These are phyloP conservation scores for Tetracentron sinense DNA, from an alignment of 164 flowering plant species.

Conservation along the genomic window DNA sequence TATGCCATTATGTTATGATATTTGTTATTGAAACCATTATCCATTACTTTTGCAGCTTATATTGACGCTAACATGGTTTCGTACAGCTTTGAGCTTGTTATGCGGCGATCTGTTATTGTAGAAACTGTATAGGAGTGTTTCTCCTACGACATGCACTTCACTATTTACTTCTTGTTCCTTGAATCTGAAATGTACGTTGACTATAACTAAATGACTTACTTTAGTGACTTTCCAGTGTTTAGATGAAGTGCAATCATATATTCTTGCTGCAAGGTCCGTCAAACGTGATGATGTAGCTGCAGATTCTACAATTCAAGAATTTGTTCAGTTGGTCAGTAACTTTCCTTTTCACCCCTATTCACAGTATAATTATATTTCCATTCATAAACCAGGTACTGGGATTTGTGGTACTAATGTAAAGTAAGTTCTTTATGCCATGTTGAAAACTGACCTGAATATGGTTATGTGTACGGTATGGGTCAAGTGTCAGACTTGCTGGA, in stretches of 20 bases:
- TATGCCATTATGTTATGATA: too few species aligned
- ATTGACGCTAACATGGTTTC: too few species aligned
- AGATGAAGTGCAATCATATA: conserved; percentile 94
- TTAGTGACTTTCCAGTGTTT: conserved; percentile 48
- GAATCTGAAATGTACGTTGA: not conserved
- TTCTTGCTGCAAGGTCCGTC: conserved; percentile 48
- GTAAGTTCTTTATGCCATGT: not conserved
- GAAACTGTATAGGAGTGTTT: too few species aligned
- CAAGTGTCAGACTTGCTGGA: too few species aligned
- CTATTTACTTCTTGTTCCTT: not conserved
- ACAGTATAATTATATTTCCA: not conserved
- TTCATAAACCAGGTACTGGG: not conserved
- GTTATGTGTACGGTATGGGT: too few species aligned
- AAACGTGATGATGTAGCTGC: conserved; percentile 30
- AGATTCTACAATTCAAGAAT: conserved; percentile 35
- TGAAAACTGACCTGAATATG: too few species aligned
- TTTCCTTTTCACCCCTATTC: conserved; percentile 2
- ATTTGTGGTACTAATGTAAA: not conserved
- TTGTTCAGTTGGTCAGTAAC: conserved; percentile 57
- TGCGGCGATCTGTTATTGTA: too few species aligned
- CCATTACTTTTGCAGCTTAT: too few species aligned
- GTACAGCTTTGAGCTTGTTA: too few species aligned
- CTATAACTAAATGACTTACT: not conserved
- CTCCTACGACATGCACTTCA: too few species aligned
- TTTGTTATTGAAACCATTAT: too few species aligned